phyloP scores from a whole-genome alignment of 176 grass and related monocot species.

The Thalia dealbata region DNA sequence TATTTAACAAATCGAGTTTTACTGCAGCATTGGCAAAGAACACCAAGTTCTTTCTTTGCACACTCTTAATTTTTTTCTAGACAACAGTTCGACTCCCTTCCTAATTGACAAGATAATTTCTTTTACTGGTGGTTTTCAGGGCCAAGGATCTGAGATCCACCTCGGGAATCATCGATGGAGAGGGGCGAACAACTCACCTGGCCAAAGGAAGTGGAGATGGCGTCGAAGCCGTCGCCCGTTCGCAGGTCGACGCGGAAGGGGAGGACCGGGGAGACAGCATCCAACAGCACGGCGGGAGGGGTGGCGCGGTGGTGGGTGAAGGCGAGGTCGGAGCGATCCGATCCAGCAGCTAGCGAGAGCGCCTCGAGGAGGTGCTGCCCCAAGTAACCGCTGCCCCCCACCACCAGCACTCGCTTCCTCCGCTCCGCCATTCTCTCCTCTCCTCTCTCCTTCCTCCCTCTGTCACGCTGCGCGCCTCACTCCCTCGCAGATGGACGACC shows the following conservation, averaged over 20 bases:
- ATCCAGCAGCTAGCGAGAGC: slow-evolving; percentile 12
- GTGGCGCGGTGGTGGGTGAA: slow-evolving; percentile 63
- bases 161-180: not conserved
- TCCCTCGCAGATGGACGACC: too few species aligned
- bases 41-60: too few species aligned
- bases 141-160: not conserved
- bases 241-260: slow-evolving; percentile 60
- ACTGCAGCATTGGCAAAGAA: too few species aligned
- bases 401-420: slow-evolving; percentile 54
- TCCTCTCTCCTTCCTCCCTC: too few species aligned
- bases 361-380: slow-evolving; percentile 78
- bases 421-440: slow-evolving; percentile 4
- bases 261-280: slow-evolving; percentile 39
- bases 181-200: slow-evolving; percentile 28
- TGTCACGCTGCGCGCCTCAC: too few species aligned
- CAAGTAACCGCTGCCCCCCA: slow-evolving; percentile 78
- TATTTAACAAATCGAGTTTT: too few species aligned
- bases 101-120: not conserved
- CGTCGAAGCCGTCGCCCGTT: slow-evolving; percentile 41
- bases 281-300: slow-evolving; percentile 48
- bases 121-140: not conserved
- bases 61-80: too few species aligned
- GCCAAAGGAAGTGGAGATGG: slow-evolving; percentile 43
- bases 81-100: not conserved
- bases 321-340: slow-evolving; percentile 30